Conservation (phyloP, 768 basidiomycete species). For the Phanerochaete sordida region DNA sequence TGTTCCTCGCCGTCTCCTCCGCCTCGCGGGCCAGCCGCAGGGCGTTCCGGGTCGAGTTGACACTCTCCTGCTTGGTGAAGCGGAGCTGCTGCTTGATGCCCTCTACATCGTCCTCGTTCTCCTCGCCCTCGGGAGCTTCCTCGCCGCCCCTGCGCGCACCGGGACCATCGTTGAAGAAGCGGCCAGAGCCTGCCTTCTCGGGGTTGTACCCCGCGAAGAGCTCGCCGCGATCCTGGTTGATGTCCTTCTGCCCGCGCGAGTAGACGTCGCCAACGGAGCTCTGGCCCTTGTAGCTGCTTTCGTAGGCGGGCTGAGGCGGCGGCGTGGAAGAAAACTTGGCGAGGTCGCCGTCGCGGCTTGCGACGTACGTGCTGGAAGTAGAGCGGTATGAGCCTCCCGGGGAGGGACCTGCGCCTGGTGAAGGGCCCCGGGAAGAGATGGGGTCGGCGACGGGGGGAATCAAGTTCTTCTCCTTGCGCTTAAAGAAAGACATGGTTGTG, state of each 20-base stretch:
- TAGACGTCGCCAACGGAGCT: conserved; percentile 61
- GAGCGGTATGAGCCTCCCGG: conserved; percentile 39
- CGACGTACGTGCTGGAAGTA: conserved; percentile 57
- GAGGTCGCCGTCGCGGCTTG: conserved; percentile 67
- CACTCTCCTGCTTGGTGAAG: conserved; percentile 87
- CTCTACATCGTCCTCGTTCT: conserved; percentile 86
- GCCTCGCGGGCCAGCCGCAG: conserved; percentile 92
- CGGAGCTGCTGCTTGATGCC: conserved; percentile 92
- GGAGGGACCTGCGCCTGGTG: conserved; percentile 30
- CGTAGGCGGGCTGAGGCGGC: conserved; percentile 11
- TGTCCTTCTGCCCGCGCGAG: conserved; percentile 54
- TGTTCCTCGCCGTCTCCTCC: conserved; percentile 90
- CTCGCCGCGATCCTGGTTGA: conserved; percentile 66
- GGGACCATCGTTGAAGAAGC: conserved; percentile 66
- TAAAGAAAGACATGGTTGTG: conserved; percentile 63
- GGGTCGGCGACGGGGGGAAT: conserved; percentile 63
- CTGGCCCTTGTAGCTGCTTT: conserved; percentile 49
- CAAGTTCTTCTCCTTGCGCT: conserved; percentile 56
- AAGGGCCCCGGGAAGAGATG: conserved; percentile 24
- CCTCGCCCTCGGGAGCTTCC: conserved; percentile 58
- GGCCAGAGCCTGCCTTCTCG: conserved; percentile 51
- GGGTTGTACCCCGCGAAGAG: conserved; percentile 76
- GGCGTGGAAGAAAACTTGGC: conserved; percentile 32
- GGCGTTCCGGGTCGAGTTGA: conserved; percentile 87
- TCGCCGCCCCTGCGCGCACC: conserved; percentile 26